These are phyloP conservation scores for Rhizopus delemar DNA, from an alignment of 371 early-diverging fungal genomes.

Conservation along the genomic window DNA sequence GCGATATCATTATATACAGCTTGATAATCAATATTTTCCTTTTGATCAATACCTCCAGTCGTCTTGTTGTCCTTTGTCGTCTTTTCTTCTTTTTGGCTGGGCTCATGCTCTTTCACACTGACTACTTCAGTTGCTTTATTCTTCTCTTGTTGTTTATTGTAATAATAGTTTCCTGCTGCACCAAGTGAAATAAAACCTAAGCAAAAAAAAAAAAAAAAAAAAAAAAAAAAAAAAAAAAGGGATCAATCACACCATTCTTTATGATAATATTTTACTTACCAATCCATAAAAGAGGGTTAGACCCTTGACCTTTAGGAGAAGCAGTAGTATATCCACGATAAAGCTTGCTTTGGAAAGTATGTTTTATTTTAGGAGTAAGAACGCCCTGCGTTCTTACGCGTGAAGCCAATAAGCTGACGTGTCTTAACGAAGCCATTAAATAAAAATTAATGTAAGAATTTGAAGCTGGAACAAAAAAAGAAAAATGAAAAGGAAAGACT, in stretches of 20 bases:
- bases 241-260: not conserved
- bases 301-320: not conserved
- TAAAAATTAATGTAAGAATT: conserved; percentile 13
- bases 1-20: conserved; percentile 30
- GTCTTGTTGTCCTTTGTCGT: not conserved
- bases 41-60: not conserved
- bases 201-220: not conserved
- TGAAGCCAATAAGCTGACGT: conserved; percentile 9
- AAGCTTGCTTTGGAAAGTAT: not conserved
- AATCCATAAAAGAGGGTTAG: conserved; percentile 21
- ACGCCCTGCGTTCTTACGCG: conserved; percentile 2
- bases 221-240: too few relatives aligned
- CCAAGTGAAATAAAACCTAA: conserved; percentile 29
- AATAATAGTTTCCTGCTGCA: conserved; percentile 20
- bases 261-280: conserved; percentile 12
- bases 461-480: not conserved
- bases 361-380: not conserved
- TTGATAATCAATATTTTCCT: conserved; percentile 27
- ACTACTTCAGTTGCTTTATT: not conserved
- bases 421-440: conserved; percentile 14
- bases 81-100: conserved; percentile 1
- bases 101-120: not conserved
- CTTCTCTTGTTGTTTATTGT: conserved; percentile 9
- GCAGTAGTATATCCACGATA: conserved; percentile 5
- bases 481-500: not conserved